Evolutionary conservation across 2,329 filamentous ascomycete genomes (phyloP).

Genomic region (Monosporascus sp.): DNA sequence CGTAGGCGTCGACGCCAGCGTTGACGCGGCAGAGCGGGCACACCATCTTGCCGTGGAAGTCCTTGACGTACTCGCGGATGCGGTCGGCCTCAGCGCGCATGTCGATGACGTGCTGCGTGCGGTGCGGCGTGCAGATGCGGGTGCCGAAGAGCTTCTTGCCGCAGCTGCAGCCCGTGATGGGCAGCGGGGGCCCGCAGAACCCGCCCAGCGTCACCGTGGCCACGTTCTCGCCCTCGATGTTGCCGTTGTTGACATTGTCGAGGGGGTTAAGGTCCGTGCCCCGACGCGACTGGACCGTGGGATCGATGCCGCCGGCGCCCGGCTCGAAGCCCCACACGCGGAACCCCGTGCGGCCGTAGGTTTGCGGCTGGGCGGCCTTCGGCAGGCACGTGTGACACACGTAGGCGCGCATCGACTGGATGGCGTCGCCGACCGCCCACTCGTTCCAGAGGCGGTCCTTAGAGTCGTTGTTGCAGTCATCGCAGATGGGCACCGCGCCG

Average conservation of each 20-base stretch:
- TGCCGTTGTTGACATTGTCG: too few relatives aligned
- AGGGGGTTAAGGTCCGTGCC: too few relatives aligned
- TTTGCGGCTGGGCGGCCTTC: not conserved
- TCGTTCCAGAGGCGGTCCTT: slow-evolving; percentile 11
- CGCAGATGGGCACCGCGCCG: slow-evolving; percentile 10
- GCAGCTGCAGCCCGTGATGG: slow-evolving; percentile 33
- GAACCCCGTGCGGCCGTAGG: slow-evolving; percentile 8
- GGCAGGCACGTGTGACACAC: slow-evolving; percentile 27
- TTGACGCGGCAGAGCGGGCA: slow-evolving; percentile 28
- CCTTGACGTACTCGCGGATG: slow-evolving; percentile 23
- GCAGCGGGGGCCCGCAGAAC: slow-evolving; percentile 2
- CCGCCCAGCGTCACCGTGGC: slow-evolving; percentile 1
- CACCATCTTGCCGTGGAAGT: slow-evolving; percentile 13
- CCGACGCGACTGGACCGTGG: not conserved
- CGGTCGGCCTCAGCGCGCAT: slow-evolving; percentile 14
- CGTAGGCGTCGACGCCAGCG: slow-evolving; percentile 8
- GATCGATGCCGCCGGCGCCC: not conserved
- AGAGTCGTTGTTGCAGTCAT: slow-evolving; percentile 20
- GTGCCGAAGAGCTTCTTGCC: slow-evolving; percentile 27
- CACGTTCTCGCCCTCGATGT: too few relatives aligned
- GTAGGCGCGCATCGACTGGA: slow-evolving; percentile 26
- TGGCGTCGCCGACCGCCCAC: slow-evolving; percentile 2
- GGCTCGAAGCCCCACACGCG: slow-evolving; percentile 23
- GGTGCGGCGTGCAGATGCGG: slow-evolving; percentile 30
- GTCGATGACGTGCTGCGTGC: slow-evolving; percentile 21